Conservation (phyloP, 345 rosid genomes). For the Citrus trifoliata region DNA sequence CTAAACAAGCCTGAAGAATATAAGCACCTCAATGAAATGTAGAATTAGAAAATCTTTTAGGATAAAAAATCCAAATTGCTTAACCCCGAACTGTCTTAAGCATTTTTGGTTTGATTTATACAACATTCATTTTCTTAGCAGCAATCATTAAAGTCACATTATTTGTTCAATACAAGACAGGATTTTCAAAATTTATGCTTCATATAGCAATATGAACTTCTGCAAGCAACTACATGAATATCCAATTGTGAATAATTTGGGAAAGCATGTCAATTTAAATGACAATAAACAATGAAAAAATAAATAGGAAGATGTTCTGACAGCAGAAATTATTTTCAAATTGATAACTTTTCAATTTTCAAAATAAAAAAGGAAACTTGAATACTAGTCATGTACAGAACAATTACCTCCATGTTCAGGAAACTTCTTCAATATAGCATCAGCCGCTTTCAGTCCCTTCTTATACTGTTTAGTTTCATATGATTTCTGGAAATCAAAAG, state of each 20-base stretch:
- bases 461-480: constrained; percentile 98
- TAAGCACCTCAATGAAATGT: not conserved
- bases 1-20: not conserved
- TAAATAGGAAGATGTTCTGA: not conserved
- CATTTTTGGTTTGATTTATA: not conserved
- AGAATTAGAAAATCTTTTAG: not conserved
- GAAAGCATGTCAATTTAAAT: not conserved
- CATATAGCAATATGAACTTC: not conserved
- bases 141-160: not conserved
- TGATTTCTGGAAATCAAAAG: constrained; percentile 65
- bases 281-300: not conserved
- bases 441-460: constrained; percentile 99
- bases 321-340: not conserved
- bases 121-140: not conserved
- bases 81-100: not conserved
- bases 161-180: not conserved
- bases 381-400: constrained; percentile 1
- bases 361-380: not conserved
- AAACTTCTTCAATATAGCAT: constrained; percentile 90
- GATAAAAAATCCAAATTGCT: not conserved
- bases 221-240: not conserved
- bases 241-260: not conserved
- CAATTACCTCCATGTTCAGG: constrained; percentile 98
- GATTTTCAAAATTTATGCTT: not conserved
- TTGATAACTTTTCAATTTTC: not conserved